Conservation (phyloP, 148 eudicot genomes). For the Amaranthus cruentus region DNA sequence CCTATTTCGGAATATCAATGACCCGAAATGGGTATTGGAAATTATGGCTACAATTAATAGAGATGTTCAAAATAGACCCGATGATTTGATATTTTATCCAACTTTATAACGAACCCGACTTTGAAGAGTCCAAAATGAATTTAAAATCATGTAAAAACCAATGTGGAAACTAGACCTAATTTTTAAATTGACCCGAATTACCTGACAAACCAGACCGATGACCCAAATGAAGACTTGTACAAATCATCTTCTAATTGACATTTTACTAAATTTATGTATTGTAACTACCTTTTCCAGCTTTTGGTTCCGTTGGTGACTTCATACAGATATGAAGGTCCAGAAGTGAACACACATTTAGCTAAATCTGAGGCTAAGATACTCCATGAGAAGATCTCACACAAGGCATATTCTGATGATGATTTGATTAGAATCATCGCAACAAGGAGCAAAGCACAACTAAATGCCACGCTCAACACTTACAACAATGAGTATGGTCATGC, state of each 20-base stretch:
- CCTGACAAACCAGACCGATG: too few species aligned
- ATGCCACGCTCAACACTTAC: conserved; percentile 78
- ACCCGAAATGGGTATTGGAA: not conserved
- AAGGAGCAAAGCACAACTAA: conserved; percentile 87
- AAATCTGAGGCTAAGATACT: conserved; percentile 81
- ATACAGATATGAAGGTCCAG: conserved; percentile 80
- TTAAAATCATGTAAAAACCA: too few species aligned
- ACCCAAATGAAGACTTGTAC: too few species aligned
- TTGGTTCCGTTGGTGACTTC: conserved; percentile 74
- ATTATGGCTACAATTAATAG: not conserved
- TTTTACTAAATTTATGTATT: not conserved
- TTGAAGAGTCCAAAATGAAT: too few species aligned
- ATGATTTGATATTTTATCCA: too few species aligned
- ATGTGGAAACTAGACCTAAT: too few species aligned
- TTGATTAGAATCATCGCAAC: conserved; percentile 68
- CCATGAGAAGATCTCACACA: conserved; percentile 67
- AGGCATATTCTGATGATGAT: conserved; percentile 73
- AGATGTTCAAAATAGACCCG: too few species aligned
- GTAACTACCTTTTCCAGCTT: conserved; percentile 37
- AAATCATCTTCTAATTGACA: not conserved
- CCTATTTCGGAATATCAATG: too few species aligned
- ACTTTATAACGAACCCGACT: too few species aligned
- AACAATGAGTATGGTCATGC: conserved; percentile 68
- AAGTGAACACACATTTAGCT: conserved; percentile 67
- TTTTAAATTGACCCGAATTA: too few species aligned